Base-by-base conservation (phyloP, 768 basidiomycete genomes). In the Cystofilobasidium macerans region DNA sequence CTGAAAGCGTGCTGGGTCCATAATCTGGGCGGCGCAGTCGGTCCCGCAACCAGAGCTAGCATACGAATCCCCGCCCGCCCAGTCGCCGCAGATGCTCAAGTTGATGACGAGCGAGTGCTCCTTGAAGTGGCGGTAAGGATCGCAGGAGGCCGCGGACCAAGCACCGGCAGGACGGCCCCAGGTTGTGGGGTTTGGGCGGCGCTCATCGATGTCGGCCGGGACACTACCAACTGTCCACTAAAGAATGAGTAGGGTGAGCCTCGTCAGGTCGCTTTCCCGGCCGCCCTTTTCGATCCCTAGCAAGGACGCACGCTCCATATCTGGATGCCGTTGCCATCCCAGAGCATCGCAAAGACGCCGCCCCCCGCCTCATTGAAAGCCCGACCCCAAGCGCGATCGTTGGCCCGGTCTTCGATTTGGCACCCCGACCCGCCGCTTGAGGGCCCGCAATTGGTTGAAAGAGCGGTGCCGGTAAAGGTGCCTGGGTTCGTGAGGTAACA, bases 21-120 rank as follows among this genome's bases (percentile, higher is more conserved):
- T 42, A 20, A 63, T 28, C 20, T 53, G 48, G 11, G 48, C 13
- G 4, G 53, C 48, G 36, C 62, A 63, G 18, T 36, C 38, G 14
- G 35, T 36, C 2, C 36, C 48, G 18, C 62, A 63, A 1, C 62
- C 62, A 2, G 62, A 63, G 2, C 18, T 7, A 8, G 62, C 36
- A 20, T 40, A 63, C 8, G 38, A n/a, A 7, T 36, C 26, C n/a
- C n/a, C n/a, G 14, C 62, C 62, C n/a, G 62, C 53, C 53, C 62
- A 63, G 51, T 63, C 62, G 0, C 62, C 62, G 26, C 62, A 63
- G 11, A 63, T 24, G 24, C 24, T 38, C 26, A 63, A 54, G 28
- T 63, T 75, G 42, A 77, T 61, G 14, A 76, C 70, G n/a, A 77
- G 61, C 33, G 71, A 69, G 42, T 75, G 74, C 22, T 72, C 69